phyloP scores from a whole-genome alignment of 1,284 basidiomycete genomes.

The Rhodotorula sp. region DNA sequence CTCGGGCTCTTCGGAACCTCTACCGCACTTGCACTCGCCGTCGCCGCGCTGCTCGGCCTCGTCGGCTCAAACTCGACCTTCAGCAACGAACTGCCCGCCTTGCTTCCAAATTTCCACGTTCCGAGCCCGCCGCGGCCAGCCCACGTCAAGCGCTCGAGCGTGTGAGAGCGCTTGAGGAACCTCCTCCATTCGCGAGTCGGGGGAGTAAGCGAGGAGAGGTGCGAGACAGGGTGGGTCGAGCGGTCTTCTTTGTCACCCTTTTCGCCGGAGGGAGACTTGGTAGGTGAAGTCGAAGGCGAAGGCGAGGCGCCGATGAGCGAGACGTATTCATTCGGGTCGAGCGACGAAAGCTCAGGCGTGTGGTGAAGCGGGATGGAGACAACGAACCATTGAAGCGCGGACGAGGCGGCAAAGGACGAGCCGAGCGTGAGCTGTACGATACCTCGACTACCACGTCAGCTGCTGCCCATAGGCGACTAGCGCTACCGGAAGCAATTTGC shows the following conservation, averaged over 20 bases:
- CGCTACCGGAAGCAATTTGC: not conserved
- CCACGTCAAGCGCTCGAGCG: slow-evolving; percentile 25
- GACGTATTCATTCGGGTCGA: slow-evolving; percentile 11
- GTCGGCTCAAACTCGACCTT: slow-evolving; percentile 30
- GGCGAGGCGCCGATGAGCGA: not conserved
- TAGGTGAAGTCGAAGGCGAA: not conserved
- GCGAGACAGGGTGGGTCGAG: slow-evolving; percentile 1
- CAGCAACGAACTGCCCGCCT: slow-evolving; percentile 3
- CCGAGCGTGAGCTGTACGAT: slow-evolving; percentile 24
- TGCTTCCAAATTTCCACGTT: slow-evolving; percentile 17
- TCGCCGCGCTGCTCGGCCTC: not conserved
- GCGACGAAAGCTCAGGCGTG: slow-evolving; percentile 17
- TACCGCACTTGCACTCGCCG: not conserved
- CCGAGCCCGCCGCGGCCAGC: slow-evolving; percentile 34
- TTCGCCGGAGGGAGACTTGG: not conserved
- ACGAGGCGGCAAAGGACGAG: slow-evolving; percentile 16
- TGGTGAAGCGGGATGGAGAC: slow-evolving; percentile 30
- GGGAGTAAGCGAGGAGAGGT: slow-evolving; percentile 10
- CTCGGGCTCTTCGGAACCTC: not conserved
- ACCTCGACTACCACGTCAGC: not conserved
- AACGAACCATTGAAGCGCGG: slow-evolving; percentile 10
- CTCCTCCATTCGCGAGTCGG: slow-evolving; percentile 33
- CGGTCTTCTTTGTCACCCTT: not conserved
- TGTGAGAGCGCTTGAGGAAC: slow-evolving; percentile 35
- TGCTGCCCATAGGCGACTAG: not conserved